Evolutionary conservation across 257 asterid genomes (phyloP), one percentile per base, ranked within the genome.

Genomic region (Salvia miltiorrhiza): DNA sequence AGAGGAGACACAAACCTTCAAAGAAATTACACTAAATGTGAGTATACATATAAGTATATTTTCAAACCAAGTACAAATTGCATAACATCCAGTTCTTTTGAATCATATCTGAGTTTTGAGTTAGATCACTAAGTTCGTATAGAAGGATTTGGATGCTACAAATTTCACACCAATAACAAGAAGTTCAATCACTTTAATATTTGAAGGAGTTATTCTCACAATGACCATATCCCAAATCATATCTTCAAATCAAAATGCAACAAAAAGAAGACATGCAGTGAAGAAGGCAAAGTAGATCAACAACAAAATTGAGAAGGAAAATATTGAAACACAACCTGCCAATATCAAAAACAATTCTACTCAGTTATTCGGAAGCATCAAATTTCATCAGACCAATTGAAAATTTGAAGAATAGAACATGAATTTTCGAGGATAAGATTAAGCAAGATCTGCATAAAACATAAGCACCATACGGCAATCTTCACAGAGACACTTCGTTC

Each of bases 1-100:
- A 73, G 86, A 81, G 92, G 95, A 88, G 92, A 90, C 91, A 88
- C 88, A 84, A 85, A 80, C 88, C 93, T 91, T 90, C 85, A 79
- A 85, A 77, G 80, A 76, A 80, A 66, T 24, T n/a, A 53, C 28
- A 63, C 48, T 63, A 59, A 26, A 56, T 48, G 58, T 40, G 48
- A 72, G 65, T 7, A 17, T 35, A 20, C 56, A 52, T 19, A 68
- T 43, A 68, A 19, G 35, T 53, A 17, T 33, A 60, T 14, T 37
- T 21, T 47, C n/a, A n/a, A 49, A n/a, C 30, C 55, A 33, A 65
- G 3, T 23, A 24, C 23, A 33, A 33, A 65, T 1, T 10, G 37
- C 32, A 43, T 56, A 23, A 65, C 52, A 23, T 19, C n/a, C 3
- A 21, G 49, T 41, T 9, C 68, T 28, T 74, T 11, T 33, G 12